A percentile compares a stretch with the other conserved stretches of the same genome.
These are phyloP conservation scores for Phallus indusiatus DNA, from an alignment of 768 basidiomycete species.

Conservation along the genomic window DNA sequence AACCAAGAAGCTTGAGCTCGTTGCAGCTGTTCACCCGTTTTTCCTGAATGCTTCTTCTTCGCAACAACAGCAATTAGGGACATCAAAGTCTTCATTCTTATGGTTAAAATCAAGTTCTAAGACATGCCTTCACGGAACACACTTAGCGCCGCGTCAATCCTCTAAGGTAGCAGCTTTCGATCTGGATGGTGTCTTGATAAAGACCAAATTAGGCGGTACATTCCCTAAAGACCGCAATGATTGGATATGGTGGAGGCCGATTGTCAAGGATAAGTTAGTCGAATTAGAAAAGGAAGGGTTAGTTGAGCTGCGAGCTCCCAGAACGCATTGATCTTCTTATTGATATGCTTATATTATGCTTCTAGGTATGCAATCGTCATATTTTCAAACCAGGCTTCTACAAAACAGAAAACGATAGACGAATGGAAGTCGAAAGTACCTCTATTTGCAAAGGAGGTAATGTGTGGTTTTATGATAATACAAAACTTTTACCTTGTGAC, in stretches of 20 bases:
- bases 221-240: conserved; percentile 38
- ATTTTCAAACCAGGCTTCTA: conserved; percentile 65
- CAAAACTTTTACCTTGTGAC: conserved; percentile 33
- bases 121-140: conserved; percentile 29
- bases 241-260: conserved; percentile 69
- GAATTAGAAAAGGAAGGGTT: conserved; percentile 54
- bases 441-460: conserved; percentile 43
- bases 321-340: background rate
- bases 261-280: conserved; percentile 54
- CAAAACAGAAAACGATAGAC: conserved; percentile 37
- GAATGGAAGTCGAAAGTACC: conserved; percentile 75
- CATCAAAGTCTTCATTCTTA: background rate
- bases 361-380: conserved; percentile 62
- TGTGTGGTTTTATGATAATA: background rate
- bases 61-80: background rate
- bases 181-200: conserved; percentile 79
- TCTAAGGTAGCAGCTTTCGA: conserved; percentile 75
- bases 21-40: conserved; percentile 1
- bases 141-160: conserved; percentile 31
- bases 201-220: conserved; percentile 23
- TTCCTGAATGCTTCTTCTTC: background rate
- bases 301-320: conserved; percentile 12
- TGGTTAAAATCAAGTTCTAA: background rate
- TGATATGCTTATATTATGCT: too few relatives aligned
- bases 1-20: background rate